These are phyloP conservation scores for Sordariomycetes sp. DNA, from an alignment of 2,329 filamentous ascomycete species.

Conservation along the genomic window DNA sequence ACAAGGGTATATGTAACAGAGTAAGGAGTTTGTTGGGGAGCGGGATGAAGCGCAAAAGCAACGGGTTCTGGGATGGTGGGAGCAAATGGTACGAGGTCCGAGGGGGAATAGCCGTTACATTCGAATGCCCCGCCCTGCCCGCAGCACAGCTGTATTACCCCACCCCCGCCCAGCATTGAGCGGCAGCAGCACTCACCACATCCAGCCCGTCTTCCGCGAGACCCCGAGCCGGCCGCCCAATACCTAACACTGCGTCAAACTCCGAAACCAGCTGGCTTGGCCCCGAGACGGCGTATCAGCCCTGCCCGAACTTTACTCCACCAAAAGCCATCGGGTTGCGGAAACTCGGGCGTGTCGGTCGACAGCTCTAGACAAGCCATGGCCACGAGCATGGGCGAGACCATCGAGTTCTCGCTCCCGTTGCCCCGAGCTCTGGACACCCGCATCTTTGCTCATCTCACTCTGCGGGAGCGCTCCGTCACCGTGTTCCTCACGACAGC, in stretches of 20 bases:
- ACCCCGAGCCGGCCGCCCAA: too few relatives aligned
- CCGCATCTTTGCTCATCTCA: slow-evolving; percentile 49
- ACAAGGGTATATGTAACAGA: too few relatives aligned
- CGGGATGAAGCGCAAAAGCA: neutral
- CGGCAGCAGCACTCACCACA: neutral
- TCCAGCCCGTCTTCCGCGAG: too few relatives aligned
- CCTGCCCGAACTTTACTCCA: neutral
- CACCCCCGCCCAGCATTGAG: neutral
- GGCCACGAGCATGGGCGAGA: neutral
- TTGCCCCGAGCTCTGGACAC: slow-evolving; percentile 51
- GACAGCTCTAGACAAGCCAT: neutral
- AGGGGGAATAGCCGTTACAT: neutral
- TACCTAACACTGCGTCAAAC: too few relatives aligned
- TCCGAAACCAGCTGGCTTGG: too few relatives aligned
- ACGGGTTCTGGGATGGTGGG: neutral
- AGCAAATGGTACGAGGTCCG: neutral
- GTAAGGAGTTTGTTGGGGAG: neutral
- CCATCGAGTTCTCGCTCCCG: slow-evolving; percentile 42
- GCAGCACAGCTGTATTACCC: neutral
- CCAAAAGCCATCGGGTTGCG: neutral
- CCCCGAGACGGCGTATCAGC: too few relatives aligned
- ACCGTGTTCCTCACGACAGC: slow-evolving; percentile 52
- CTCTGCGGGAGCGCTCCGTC: slow-evolving; percentile 44
- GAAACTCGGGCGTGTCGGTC: neutral
- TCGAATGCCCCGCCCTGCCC: neutral